Base-by-base conservation (phyloP, 805 yeast genomes). In the Candida namnaoensis region DNA sequence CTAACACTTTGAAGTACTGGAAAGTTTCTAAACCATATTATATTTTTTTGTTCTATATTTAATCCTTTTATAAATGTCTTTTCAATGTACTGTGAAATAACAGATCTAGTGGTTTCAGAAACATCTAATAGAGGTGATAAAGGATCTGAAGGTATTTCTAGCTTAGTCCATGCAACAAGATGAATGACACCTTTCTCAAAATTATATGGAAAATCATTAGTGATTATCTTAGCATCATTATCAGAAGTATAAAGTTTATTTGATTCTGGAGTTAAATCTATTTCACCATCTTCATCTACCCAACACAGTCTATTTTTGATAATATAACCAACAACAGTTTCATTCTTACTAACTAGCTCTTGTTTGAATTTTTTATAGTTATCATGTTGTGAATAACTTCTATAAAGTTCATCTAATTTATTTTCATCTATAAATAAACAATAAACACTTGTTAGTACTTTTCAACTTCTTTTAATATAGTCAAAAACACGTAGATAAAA, bases 11-110 rank as follows among this genome's bases (percentile, higher is more conserved):
- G 93, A 35, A 84, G 57, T 7, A 72, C 67, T 7, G 80, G 72
- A 76, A 84, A 82, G 54, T 84, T 84, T 48, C 82, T 71, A 58
- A 83, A 84, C 91, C 91, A 83, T 4, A 47, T 10, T 5, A 53
- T 48, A 24, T 44, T 35, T 2, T 68, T 54, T 36, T 73, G 50
- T 34, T 73, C 60, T 5, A 68, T 62, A 26, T 64, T 51, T 7
- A 59, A 51, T 13, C 66, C 19, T 8, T 44, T 49, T 9, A 68
- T 71, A 34, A 76, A 60, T 30, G 62, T 61, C 27, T 66, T 57
- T n/a, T 68, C 61, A 43, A 82, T 72, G 5, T 81, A 78, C 39
- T 60, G 57, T 4, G 64, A 53, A 10, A 83, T 62, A 42, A 73
- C 72, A 23, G 45, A 48, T 38, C 72, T 71, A 9, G 80, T 74